Base-by-base conservation (phyloP, 1,284 basidiomycete genomes). In the Cutaneotrichosporon spelunceum region DNA sequence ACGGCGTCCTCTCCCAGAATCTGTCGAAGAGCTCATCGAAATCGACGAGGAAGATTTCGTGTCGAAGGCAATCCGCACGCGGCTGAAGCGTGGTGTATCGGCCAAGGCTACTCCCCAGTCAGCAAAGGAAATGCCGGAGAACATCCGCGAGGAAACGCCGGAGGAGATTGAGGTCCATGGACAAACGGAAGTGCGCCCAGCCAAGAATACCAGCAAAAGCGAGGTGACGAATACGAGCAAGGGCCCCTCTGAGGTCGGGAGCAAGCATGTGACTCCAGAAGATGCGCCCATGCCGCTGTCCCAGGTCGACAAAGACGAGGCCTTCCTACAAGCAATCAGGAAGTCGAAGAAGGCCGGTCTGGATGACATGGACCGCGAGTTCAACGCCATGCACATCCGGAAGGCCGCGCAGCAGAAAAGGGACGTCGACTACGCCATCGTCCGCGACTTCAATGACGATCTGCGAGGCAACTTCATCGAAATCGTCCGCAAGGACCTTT, bases 401-500 rank as follows among this genome's bases (percentile, higher is more conserved):
- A 89, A 87, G 74, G 56, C 21, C 49, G 58, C 29, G 26, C 45
- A n/a, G 53, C 57, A 19, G 14, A 39, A 21, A 24, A 24, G 73
- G 24, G 66, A 66, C 53, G 69, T 69, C 4, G 71, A 75, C 64
- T 78, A 71, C 47, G 65, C 65, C 11, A 34, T 89, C 13, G 74
- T 91, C 34, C 86, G 86, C 29, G 87, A 90, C 57, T 89, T 92
- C 73, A 88, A 87, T 21, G 85, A 89, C 65, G 84, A 88, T 57
- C 62, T 90, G 54, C 78, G 86, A 56, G 91, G 91, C 0, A 93
- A 93, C 70, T 93, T 93, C 65, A 92, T 93, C 86, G 84, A 88
- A 26, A 84, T 93, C 44, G 80, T 90, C 21, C 68, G 66, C 39
- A 72, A 69, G 58, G 72, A 79, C 65, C 63, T 80, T 64, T 76